phyloP scores from a whole-genome alignment of 1,284 basidiomycete genomes.

The Ganoderma boninense region DNA sequence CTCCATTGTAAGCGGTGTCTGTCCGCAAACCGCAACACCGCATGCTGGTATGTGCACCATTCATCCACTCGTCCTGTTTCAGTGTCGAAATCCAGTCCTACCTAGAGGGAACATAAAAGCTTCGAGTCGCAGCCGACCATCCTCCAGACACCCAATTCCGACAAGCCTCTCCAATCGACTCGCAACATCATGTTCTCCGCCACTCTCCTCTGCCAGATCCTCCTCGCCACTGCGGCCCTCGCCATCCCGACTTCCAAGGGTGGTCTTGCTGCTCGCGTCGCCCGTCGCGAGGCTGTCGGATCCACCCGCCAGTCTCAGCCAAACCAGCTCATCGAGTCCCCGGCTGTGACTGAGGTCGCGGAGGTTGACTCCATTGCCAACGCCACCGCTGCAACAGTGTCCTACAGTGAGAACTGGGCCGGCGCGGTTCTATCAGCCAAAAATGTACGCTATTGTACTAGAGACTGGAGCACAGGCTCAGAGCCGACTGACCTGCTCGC shows the following conservation, averaged over 20 bases:
- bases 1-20: too few relatives aligned
- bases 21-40: too few relatives aligned
- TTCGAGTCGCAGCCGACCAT: too few relatives aligned
- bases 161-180: neutral
- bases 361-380: slow-evolving; percentile 17
- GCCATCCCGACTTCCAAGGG: slow-evolving; percentile 30
- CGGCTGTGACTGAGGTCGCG: neutral
- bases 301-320: slow-evolving; percentile 30
- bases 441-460: slow-evolving; percentile 27
- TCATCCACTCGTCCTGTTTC: too few relatives aligned
- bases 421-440: slow-evolving; percentile 33
- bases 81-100: too few relatives aligned
- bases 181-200: slow-evolving; percentile 31
- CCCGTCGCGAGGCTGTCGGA: slow-evolving; percentile 23
- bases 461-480: too few relatives aligned
- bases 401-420: slow-evolving; percentile 40
- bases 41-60: too few relatives aligned
- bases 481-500: neutral
- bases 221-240: slow-evolving; percentile 34
- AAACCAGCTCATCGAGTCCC: slow-evolving; percentile 10
- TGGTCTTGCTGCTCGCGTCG: slow-evolving; percentile 29
- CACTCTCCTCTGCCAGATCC: slow-evolving; percentile 31
- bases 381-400: slow-evolving; percentile 25
- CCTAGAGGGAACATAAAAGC: too few relatives aligned
- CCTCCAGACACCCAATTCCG: too few relatives aligned